A percentile compares a stretch with the other conserved stretches of the same genome.
Conservation (phyloP, 2,329 filamentous ascomycete genomes). For the Mycosphaerelloides madeirae region DNA sequence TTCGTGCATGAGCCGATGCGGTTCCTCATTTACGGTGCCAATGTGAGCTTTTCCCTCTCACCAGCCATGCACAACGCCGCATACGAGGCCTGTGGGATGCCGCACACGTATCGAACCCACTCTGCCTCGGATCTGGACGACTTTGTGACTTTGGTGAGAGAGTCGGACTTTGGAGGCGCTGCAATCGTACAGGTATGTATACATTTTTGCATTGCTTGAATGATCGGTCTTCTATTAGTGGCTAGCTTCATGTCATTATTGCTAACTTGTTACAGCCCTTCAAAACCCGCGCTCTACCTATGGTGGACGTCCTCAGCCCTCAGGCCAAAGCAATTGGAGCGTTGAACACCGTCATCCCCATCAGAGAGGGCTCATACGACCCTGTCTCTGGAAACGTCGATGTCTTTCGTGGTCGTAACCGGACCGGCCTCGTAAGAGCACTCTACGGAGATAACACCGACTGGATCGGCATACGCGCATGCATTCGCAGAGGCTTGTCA, state of each 20-base stretch:
- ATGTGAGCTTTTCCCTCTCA: constrained; percentile 67
- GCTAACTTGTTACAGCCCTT: constrained; percentile 51
- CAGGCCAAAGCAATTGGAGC: constrained; percentile 72
- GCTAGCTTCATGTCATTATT: no score
- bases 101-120: constrained; percentile 61
- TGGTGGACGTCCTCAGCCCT: constrained; percentile 62
- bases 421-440: constrained; percentile 61
- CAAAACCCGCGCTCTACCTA: constrained; percentile 65
- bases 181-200: constrained; percentile 51
- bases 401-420: constrained; percentile 55
- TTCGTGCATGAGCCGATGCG: constrained; percentile 66
- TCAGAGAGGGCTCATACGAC: constrained; percentile 52
- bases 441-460: constrained; percentile 77
- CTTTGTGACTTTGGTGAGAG: constrained; percentile 53
- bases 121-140: constrained; percentile 60
- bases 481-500: constrained; percentile 66
- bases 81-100: constrained; percentile 61
- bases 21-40: constrained; percentile 69
- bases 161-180: constrained; percentile 66
- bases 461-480: constrained; percentile 73
- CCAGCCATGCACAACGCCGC: constrained; percentile 74
- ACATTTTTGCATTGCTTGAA: no score
- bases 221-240: no score
- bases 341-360: constrained; percentile 69
- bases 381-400: constrained; percentile 44